A percentile compares a stretch with the other conserved stretches of the same genome.
phyloP scores from a whole-genome alignment of 2,329 filamentous ascomycete species.

The Metarhizium robertsii region DNA sequence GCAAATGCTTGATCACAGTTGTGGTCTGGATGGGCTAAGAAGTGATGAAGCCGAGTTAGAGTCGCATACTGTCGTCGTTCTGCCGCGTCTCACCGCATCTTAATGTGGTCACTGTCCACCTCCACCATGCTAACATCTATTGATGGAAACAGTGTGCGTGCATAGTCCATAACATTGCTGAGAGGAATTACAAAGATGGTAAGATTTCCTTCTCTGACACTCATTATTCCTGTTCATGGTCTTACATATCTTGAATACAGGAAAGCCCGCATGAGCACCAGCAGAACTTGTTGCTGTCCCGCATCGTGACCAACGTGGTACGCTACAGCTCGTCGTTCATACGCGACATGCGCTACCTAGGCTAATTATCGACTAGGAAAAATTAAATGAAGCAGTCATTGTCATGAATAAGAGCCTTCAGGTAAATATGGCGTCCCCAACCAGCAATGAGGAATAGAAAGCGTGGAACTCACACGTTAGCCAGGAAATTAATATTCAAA shows the following conservation, averaged over 20 bases:
- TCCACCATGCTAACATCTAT: neutral
- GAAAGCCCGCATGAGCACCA: slow-evolving; percentile 97
- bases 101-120: slow-evolving; percentile 5
- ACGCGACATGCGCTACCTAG: slow-evolving; percentile 20
- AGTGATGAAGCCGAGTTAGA: neutral
- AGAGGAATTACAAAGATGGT: neutral
- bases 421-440: slow-evolving; percentile 33
- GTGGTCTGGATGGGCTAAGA: neutral
- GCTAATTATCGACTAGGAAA: slow-evolving; percentile 54
- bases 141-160: neutral
- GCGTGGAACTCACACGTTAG: neutral
- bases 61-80: slow-evolving; percentile 11
- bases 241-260: slow-evolving; percentile 28
- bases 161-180: neutral
- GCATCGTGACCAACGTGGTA: slow-evolving; percentile 97
- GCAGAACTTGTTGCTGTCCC: slow-evolving; percentile 84
- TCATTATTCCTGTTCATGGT: neutral
- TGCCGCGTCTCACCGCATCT: slow-evolving; percentile 25
- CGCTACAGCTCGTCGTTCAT: neutral
- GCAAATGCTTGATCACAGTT: neutral
- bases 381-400: slow-evolving; percentile 89
- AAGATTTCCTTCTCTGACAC: neutral
- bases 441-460: neutral
- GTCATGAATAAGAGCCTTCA: slow-evolving; percentile 89
- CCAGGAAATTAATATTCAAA: slow-evolving; percentile 94